phyloP scores from a whole-genome alignment of 176 grass and related monocot genomes.

The Cenchrus americanus region DNA sequence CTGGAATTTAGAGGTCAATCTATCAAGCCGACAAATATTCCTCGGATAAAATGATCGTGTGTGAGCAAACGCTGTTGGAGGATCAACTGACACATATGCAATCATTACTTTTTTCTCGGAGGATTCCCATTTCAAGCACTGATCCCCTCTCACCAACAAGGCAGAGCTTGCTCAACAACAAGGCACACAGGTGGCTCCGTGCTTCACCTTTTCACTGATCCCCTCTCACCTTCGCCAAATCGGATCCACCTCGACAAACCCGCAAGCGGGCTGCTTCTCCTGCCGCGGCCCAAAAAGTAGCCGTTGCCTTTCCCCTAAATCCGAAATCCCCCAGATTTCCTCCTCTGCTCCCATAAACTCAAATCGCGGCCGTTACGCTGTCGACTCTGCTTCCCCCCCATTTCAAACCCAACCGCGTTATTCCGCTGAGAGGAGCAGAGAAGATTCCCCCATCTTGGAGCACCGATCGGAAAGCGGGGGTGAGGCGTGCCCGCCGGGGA shows the following conservation, averaged over 20 bases:
- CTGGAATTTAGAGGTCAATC: neutral
- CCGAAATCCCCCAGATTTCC: neutral
- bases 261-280: neutral
- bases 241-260: constrained; percentile 49
- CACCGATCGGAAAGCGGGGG: neutral
- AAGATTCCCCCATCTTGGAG: neutral
- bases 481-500: neutral
- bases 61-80: neutral
- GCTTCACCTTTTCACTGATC: constrained; percentile 5
- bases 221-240: neutral
- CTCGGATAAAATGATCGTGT: no score
- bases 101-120: neutral
- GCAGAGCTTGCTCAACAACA: neutral
- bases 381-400: neutral
- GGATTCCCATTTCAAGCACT: neutral
- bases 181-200: constrained; percentile 1
- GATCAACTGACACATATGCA: neutral
- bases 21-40: no score
- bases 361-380: neutral
- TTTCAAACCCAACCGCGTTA: constrained; percentile 38
- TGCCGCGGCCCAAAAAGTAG: constrained; percentile 42
- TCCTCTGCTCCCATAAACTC: constrained; percentile 15
- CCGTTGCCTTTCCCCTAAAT: constrained; percentile 32
- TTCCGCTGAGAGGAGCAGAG: neutral
- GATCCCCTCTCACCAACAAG: no score